Evolutionary conservation across 202 grass and related monocot genomes (phyloP), one percentile per base, ranked within the genome.

Genomic region (Eragrostis tef): DNA sequence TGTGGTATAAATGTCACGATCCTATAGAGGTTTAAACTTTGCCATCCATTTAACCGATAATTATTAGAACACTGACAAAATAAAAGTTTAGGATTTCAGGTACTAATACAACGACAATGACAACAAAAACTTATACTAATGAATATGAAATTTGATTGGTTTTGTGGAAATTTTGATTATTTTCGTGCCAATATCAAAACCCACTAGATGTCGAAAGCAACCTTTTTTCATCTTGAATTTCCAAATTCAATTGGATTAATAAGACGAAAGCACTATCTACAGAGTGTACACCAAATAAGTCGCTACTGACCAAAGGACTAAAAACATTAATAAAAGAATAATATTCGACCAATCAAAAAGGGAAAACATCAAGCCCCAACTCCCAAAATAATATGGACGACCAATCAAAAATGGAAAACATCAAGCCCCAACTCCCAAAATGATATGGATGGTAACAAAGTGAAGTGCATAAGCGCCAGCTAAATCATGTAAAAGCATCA

Each of bases 1-100:
- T 61, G 29, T 58, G 81, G 22, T 58, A 70, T 58, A 67, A n/a
- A 81, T 73, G 65, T 75, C 52, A 91, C 1, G 71, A n/a, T 39
- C 26, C 42, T 75, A 56, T 41, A 79, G 74, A 52, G 52, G 24
- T 57, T 67, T 5, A 11, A 74, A 45, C 13, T 73, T 46, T 54
- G 49, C 15, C 43, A n/a, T 29, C 15, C 6, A n/a, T 15, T 52
- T 47, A 82, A 78, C n/a, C 1, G 6, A 78, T 31, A 31, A 31
- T 46, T 77, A 56, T 36, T 78, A 64, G 11, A 65, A 11, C 9
- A 66, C 31, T 15, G 22, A 58, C 9, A 4, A 19, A 68, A 81
- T 8, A 74, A 29, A 29, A 67, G 31, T 24, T 14, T 19, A 81
- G 7, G 20, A 71, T 11, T 78, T 6, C 52, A 61, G 43, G 39